Evolutionary conservation across 495 filamentous ascomycete genomes (phyloP), one percentile per base, ranked within the genome.

Genomic region (Oleoguttula mirabilis): DNA sequence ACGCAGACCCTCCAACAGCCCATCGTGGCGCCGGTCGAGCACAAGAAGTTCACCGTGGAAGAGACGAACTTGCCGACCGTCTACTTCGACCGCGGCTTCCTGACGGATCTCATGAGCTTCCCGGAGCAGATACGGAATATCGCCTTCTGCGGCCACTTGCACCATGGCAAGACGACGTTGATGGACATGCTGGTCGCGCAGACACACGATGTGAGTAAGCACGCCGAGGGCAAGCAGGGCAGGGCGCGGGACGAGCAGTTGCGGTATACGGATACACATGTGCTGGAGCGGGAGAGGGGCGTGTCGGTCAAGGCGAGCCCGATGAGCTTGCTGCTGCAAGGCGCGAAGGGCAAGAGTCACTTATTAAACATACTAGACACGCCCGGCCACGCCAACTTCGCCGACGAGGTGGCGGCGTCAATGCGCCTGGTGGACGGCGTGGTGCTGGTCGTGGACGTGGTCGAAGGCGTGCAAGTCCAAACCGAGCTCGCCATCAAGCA

Each of bases 171-270:
- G 67, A 96, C 90, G 14, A 85, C 88, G 0, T 80, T 98, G 45
- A 88, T 95, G 85, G 90, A 98, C 60, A 96, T 95, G 86, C 66
- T 98, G 30, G 90, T 98, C 2, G 67, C 84, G 55, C 82, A 96
- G 61, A 98, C 90, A 34, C 92, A 98, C 55, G 82, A 92, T 42
- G 15, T 43, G 48, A 61, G 16, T 12, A 11, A 12, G 5, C 7
- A 22, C 8, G 17, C 88, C 43, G 79, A 90, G 22, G 86, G 81
- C 62, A 77, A 76, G 56, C 78, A 66, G 31, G 88, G 88, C 1
- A 83, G 72, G 62, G 84, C 79, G 57, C 71, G 78, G 36, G 87
- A 94, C 48, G 88, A 95, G 59, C 83, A 94, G 62, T 66, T 98
- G 49, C 68, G 92, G 54, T 98, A 96, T 59, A 98, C 90, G 17